Evolutionary conservation across 1,284 basidiomycete genomes (phyloP).

Genomic region (Cryptococcus sp.): DNA sequence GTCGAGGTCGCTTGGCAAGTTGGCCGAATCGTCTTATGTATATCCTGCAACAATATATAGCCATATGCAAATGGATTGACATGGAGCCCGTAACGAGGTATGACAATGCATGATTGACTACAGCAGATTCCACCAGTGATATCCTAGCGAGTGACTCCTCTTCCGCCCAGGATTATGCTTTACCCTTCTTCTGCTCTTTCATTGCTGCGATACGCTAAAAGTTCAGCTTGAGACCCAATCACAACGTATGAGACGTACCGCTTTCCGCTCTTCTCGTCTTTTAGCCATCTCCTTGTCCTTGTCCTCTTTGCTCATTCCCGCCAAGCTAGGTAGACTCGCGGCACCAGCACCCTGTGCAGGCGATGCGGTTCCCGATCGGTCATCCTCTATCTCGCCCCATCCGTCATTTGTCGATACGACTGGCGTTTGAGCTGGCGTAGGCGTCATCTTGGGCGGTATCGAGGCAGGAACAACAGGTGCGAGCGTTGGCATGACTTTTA

Average conservation of each 20-base stretch:
- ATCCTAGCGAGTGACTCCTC: too few species aligned
- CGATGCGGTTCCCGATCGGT: constrained; percentile 11
- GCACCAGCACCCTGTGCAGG: constrained; percentile 16
- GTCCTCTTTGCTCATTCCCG: constrained; percentile 69
- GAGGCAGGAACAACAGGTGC: background rate
- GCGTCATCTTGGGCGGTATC: background rate
- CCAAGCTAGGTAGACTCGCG: constrained; percentile 29
- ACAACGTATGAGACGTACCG: constrained; percentile 25
- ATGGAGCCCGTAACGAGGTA: too few species aligned
- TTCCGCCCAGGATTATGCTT: constrained; percentile 16
- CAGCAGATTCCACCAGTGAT: background rate
- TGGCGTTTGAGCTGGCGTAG: constrained; percentile 5
- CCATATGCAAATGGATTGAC: too few species aligned
- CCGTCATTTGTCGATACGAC: constrained; percentile 4
- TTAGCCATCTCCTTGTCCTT: constrained; percentile 82
- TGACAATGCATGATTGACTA: too few species aligned
- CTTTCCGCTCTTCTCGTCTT: constrained; percentile 77
- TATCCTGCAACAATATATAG: background rate
- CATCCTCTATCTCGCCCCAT: constrained; percentile 25
- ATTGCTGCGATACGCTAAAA: constrained; percentile 43
- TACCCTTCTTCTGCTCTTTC: constrained; percentile 43
- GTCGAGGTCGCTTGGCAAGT: too few species aligned
- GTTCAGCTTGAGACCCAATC: background rate
- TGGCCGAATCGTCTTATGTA: background rate
- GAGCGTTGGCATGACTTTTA: background rate